A percentile compares a stretch with the other conserved stretches of the same genome.
Evolutionary conservation across 352 stramenopile species (phyloP).

Genomic region (Phytophthora capsici): DNA sequence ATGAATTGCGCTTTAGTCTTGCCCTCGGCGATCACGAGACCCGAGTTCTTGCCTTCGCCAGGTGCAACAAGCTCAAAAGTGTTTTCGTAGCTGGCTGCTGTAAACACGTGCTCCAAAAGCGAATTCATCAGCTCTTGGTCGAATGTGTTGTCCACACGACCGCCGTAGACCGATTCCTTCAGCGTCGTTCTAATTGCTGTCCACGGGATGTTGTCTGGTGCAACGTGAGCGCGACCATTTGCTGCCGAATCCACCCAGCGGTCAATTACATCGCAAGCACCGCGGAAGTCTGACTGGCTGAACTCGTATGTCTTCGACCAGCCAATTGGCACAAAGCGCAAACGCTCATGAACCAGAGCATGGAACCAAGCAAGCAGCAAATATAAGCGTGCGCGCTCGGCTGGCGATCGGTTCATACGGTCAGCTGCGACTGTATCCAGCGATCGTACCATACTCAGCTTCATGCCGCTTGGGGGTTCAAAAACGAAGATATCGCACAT

Average conservation of each 20-base stretch:
- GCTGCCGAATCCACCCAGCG: conserved; percentile 93
- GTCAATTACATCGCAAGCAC: conserved; percentile 98
- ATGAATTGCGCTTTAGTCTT: conserved; percentile 93
- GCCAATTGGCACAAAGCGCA: conserved; percentile 97
- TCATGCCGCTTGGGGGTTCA: conserved; percentile 97
- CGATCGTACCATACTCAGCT: conserved; percentile 96
- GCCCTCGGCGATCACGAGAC: conserved; percentile 85
- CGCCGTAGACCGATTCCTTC: conserved; percentile 97
- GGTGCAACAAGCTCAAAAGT: conserved; percentile 70
- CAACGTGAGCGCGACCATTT: conserved; percentile 85
- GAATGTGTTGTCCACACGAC: conserved; percentile 96
- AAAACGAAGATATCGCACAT: conserved; percentile 98
- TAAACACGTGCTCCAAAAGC: conserved; percentile 95
- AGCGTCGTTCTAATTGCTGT: conserved; percentile 96
- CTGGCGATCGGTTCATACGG: conserved; percentile 90
- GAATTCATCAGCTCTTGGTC: conserved; percentile 97
- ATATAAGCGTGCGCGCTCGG: conserved; percentile 94
- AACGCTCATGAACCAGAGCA: conserved; percentile 97
- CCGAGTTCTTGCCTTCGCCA: conserved; percentile 48
- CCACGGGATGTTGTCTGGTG: conserved; percentile 99
- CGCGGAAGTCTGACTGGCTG: conserved; percentile 97
- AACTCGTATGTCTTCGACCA: conserved; percentile 99
- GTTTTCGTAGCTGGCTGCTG: conserved; percentile 94
- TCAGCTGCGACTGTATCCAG: conserved; percentile 93
- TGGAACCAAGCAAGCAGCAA: conserved; percentile 98